phyloP scores from a whole-genome alignment of 192 early-diverging fungal species.

The Fimicolochytrium jonesii region DNA sequence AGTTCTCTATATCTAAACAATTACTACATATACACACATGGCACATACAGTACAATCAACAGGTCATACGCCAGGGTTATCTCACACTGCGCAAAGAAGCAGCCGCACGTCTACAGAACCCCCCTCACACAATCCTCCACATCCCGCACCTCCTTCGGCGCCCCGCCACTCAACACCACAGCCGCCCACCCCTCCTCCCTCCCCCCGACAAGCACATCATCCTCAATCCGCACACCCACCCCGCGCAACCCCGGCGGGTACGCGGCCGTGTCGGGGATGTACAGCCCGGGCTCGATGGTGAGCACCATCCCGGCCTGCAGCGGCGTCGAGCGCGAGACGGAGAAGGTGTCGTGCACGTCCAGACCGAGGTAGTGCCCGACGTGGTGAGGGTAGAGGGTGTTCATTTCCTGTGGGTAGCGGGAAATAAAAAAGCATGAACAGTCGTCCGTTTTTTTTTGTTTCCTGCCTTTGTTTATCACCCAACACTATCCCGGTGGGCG shows the following conservation, averaged over 20 bases:
- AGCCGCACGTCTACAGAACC: too few species aligned
- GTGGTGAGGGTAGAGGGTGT: slow-evolving; percentile 88
- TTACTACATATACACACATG: too few species aligned
- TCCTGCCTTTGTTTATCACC: too few species aligned
- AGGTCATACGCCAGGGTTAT: too few species aligned
- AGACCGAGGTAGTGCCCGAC: slow-evolving; percentile 91
- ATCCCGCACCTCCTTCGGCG: slow-evolving; percentile 85
- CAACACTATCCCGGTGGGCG: too few species aligned
- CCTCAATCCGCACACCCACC: slow-evolving; percentile 93
- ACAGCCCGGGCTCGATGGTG: slow-evolving; percentile 93
- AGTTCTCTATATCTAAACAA: too few species aligned
- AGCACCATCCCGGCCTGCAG: slow-evolving; percentile 83
- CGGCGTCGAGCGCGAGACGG: slow-evolving; percentile 64
- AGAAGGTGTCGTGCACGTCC: slow-evolving; percentile 89
- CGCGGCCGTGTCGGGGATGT: slow-evolving; percentile 65
- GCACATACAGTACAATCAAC: too few species aligned
- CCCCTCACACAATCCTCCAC: too few species aligned
- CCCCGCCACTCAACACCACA: slow-evolving; percentile 63
- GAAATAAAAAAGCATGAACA: not conserved
- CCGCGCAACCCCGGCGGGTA: slow-evolving; percentile 82
- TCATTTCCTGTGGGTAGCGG: slow-evolving; percentile 76
- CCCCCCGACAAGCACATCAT: slow-evolving; percentile 82
- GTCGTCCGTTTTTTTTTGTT: too few species aligned
- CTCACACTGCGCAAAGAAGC: too few species aligned
- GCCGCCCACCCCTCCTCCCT: slow-evolving; percentile 43